A percentile compares a stretch with the other conserved stretches of the same genome.
Conservation (phyloP, 805 yeast genomes). For the Wickerhamiella australiensis region DNA sequence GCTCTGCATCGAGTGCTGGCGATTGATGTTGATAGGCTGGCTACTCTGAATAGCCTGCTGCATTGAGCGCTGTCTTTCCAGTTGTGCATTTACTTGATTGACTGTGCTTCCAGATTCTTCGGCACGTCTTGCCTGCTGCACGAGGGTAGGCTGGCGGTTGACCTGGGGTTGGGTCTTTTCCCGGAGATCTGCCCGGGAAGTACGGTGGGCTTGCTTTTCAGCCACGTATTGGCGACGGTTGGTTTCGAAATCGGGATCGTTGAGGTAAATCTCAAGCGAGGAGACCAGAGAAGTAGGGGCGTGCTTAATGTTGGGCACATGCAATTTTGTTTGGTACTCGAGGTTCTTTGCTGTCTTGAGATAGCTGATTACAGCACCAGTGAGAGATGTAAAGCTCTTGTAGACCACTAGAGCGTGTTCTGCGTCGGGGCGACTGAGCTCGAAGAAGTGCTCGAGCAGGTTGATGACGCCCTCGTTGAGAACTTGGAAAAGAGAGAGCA, state of each 20-base stretch:
- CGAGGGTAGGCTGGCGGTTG: constrained; percentile 2
- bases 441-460: constrained; percentile 85
- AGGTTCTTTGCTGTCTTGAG: constrained; percentile 80
- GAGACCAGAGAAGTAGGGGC: constrained; percentile 89
- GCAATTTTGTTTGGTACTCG: constrained; percentile 75
- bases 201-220: constrained; percentile 40
- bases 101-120: constrained; percentile 14
- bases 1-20: constrained; percentile 7
- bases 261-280: constrained; percentile 76
- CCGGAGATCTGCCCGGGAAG: constrained; percentile 7
- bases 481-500: constrained; percentile 74
- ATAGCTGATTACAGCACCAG: constrained; percentile 77
- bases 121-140: constrained; percentile 18
- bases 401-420: constrained; percentile 75
- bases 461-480: constrained; percentile 94
- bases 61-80: background rate
- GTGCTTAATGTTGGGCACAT: constrained; percentile 91
- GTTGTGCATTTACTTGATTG: background rate
- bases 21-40: constrained; percentile 16
- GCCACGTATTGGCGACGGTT: constrained; percentile 68
- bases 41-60: constrained; percentile 18
- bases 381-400: constrained; percentile 71
- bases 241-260: constrained; percentile 72
- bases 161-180: constrained; percentile 12
- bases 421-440: constrained; percentile 77